A percentile compares a stretch with the other conserved stretches of the same genome.
phyloP scores from a whole-genome alignment of 768 basidiomycete genomes.

The Inosperma sp. region DNA sequence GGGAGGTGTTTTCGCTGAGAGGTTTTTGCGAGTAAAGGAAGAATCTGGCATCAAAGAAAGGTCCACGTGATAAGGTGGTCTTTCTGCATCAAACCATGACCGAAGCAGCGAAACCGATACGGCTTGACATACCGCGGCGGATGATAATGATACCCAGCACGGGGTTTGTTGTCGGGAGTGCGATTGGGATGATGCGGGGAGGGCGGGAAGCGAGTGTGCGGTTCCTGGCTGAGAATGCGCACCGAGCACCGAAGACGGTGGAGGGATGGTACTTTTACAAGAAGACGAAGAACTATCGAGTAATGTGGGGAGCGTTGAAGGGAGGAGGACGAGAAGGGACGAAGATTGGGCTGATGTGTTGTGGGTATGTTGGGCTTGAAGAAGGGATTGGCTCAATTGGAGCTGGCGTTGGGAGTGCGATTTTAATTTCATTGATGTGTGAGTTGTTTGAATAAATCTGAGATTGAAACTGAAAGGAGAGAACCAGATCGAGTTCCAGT shows the following conservation, averaged over 20 bases:
- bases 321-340: conserved; percentile 56
- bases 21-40: too few relatives aligned
- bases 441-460: conserved; percentile 23
- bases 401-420: conserved; percentile 62
- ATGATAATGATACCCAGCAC: conserved; percentile 58
- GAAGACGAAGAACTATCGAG: conserved; percentile 91
- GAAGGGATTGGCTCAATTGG: conserved; percentile 36
- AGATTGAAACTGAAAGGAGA: neutral
- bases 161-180: conserved; percentile 56
- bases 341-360: conserved; percentile 39
- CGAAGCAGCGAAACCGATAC: conserved; percentile 18
- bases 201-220: conserved; percentile 66
- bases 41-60: neutral
- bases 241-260: conserved; percentile 77
- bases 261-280: conserved; percentile 96
- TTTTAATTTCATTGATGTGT: conserved; percentile 52
- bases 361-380: conserved; percentile 44
- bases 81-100: conserved; percentile 15
- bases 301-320: conserved; percentile 67
- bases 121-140: conserved; percentile 49
- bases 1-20: too few relatives aligned
- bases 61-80: neutral
- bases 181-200: conserved; percentile 70
- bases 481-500: conserved; percentile 53
- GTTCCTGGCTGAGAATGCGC: conserved; percentile 91